Evolutionary conservation across 2,329 filamentous ascomycete species (phyloP).

Genomic region (Diplocarpon mali): DNA sequence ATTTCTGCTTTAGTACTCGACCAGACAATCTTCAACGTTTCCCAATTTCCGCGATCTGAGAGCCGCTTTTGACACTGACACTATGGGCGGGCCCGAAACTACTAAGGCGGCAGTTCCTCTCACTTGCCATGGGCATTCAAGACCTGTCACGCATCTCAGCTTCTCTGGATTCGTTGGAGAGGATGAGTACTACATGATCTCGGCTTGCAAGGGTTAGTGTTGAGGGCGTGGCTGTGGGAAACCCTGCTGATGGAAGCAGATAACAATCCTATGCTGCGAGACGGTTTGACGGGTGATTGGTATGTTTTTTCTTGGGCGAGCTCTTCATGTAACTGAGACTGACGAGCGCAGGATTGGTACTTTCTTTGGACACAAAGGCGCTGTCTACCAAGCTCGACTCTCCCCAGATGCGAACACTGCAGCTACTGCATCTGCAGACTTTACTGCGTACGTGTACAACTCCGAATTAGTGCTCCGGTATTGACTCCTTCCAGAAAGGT

Average conservation of each 20-base stretch:
- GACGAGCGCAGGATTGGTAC: conserved; percentile 64
- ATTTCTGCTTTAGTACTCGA: too few species aligned
- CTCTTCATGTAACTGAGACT: conserved; percentile 6
- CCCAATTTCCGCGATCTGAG: background rate
- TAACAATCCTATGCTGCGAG: conserved; percentile 95
- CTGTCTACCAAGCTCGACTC: conserved; percentile 90
- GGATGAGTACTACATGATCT: conserved; percentile 63
- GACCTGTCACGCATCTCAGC: conserved; percentile 62
- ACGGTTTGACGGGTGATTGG: conserved; percentile 93
- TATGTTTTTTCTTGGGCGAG: conserved; percentile 29
- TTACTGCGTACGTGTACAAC: conserved; percentile 60
- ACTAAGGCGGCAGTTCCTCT: conserved; percentile 44
- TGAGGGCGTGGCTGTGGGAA: background rate
- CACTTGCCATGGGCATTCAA: conserved; percentile 66
- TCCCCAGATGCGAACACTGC: conserved; percentile 81
- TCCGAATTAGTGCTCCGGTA: conserved; percentile 1
- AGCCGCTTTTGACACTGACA: background rate
- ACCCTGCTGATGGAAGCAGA: conserved; percentile 41
- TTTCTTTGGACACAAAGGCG: conserved; percentile 95
- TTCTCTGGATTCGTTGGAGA: conserved; percentile 54
- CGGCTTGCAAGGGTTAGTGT: conserved; percentile 53
- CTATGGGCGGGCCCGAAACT: conserved; percentile 23
- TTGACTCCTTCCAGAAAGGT: conserved; percentile 58
- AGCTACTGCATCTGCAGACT: conserved; percentile 90
- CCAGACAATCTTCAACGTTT: background rate